phyloP scores from a whole-genome alignment of 2,329 filamentous ascomycete species.

The Furcasterigmium sp. region DNA sequence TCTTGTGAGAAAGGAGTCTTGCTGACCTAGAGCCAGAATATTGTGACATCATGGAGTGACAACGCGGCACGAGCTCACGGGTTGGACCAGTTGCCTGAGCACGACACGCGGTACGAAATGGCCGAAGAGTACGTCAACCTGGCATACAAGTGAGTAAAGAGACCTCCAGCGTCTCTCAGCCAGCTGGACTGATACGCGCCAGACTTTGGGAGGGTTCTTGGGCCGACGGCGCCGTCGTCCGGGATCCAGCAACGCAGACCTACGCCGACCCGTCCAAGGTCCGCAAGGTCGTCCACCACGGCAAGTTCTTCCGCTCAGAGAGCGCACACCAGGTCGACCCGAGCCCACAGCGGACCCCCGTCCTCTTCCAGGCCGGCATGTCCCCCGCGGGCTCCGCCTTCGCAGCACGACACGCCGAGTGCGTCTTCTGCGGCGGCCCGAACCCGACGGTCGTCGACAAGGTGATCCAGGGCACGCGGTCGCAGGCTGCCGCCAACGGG shows the following conservation, averaged over 20 bases:
- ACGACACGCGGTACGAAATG: slow-evolving; percentile 4
- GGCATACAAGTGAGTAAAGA: slow-evolving; percentile 3
- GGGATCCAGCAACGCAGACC: slow-evolving; percentile 1
- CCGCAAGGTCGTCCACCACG: slow-evolving; percentile 8
- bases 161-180: too few relatives aligned
- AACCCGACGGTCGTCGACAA: slow-evolving; percentile 7
- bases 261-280: slow-evolving; percentile 5
- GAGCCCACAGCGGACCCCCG: slow-evolving; percentile 9
- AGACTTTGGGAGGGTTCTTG: slow-evolving; percentile 10
- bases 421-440: slow-evolving; percentile 15
- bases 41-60: slow-evolving; percentile 6
- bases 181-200: too few relatives aligned
- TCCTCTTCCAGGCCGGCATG: slow-evolving; percentile 17
- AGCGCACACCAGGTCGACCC: slow-evolving; percentile 1
- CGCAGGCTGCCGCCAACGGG: slow-evolving; percentile 6
- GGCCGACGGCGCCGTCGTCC: slow-evolving; percentile 6
- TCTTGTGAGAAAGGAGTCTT: neutral
- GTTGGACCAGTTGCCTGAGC: slow-evolving; percentile 3
- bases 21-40: neutral
- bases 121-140: slow-evolving; percentile 3
- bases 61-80: slow-evolving; percentile 3
- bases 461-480: slow-evolving; percentile 12
- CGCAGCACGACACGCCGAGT: slow-evolving; percentile 16
- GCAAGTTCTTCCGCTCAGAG: slow-evolving; percentile 1
- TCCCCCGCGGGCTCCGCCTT: slow-evolving; percentile 15